Percentiles rank a stretch among this genome's conserved stretches.
Conservation (phyloP, 768 basidiomycete genomes). For the Xerocomus spinulosus region DNA sequence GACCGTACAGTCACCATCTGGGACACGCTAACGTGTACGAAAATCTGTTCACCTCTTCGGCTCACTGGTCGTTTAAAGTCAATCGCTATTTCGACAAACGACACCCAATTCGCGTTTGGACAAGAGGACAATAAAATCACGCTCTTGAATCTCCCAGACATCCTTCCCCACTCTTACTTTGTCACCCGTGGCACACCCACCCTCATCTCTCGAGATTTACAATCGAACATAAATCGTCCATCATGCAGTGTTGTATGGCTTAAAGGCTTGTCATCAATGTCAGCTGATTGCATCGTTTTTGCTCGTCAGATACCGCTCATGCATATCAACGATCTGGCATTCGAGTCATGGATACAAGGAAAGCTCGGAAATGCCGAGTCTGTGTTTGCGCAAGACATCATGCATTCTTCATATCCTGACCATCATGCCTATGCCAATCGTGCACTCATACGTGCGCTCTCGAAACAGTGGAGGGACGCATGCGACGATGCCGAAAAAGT, state of each 20-base stretch:
- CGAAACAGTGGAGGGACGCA: constrained; percentile 2
- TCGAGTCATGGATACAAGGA: constrained; percentile 3
- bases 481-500: constrained; percentile 3
- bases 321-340: background rate
- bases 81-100: constrained; percentile 1
- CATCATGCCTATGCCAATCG: constrained; percentile 5
- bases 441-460: background rate
- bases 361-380: constrained; percentile 8
- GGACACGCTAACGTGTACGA: constrained; percentile 3
- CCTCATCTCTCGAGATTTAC: background rate
- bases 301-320: constrained; percentile 1
- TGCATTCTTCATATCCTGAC: background rate
- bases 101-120: constrained; percentile 1
- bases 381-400: constrained; percentile 4
- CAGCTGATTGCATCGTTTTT: background rate
- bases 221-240: background rate
- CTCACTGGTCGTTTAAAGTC: background rate
- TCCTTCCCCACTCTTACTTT: constrained; percentile 5
- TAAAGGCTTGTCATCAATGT: background rate
- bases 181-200: background rate
- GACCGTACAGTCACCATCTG: constrained; percentile 1
- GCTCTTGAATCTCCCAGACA: background rate
- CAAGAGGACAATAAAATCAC: constrained; percentile 3
- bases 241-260: background rate
- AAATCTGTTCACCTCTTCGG: background rate